Evolutionary conservation across 2,329 filamentous ascomycete species (phyloP), one percentile per base, ranked within the genome.

Genomic region (Corinectria fuckeliana): DNA sequence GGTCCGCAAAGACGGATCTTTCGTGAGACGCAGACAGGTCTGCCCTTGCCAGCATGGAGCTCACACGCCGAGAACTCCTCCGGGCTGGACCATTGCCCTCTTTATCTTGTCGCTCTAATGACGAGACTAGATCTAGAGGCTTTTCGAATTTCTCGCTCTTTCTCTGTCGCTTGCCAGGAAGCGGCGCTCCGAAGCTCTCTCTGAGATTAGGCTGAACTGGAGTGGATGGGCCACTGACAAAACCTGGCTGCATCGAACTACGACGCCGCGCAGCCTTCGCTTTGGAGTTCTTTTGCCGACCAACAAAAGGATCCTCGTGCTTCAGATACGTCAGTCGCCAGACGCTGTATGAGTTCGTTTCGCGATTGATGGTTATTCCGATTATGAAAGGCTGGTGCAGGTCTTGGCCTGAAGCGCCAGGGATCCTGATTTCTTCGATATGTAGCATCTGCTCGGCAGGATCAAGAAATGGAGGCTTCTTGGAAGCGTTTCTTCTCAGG

Each of bases 21-120:
- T 96, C 93, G 65, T 94, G 91, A 14, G 90, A 95, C 9, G 91
- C 89, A 0, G 92, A 94, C 18, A 97, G 80, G 72, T 97, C 94
- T 28, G 91, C 91, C 69, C 94, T 85, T 14, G 93, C 93, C 52
- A 97, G 82, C 77, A 97, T 85, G 14, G 94, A 98, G 78, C 95
- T 99, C 23, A 98, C 90, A 50, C 95, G 87, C 41, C 95, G 87
- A 16, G 87, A 89, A 61, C 86, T 86, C 59, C 86, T 81, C 50
- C 86, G 78, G 0, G 82, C 82, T 11, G 81, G 80, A 14, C 82
- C 80, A n/a, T 75, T 72, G 10, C 78, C 81, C 55, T 84, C 80
- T 51, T 83, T 83, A 56, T 92, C 90, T 39, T 78, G 76, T 49
- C 90, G 85, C 55, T 91, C 90, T n/a, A 94, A 77, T 1, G 89